Conservation (phyloP, 768 basidiomycete genomes). For the Pisolithus sp. region DNA sequence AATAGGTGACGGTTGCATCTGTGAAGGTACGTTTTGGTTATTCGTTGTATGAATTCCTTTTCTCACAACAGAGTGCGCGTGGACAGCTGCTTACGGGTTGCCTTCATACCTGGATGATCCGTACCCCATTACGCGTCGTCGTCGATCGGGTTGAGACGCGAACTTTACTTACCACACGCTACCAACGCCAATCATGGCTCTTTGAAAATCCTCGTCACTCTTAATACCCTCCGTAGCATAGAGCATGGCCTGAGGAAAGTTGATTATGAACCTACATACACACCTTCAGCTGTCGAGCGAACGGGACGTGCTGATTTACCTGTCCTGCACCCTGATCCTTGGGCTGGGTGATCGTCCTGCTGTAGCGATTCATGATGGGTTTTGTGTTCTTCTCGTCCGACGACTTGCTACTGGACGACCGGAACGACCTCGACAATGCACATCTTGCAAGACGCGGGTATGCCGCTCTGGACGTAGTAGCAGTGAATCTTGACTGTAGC, state of each 20-base stretch:
- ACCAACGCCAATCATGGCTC: constrained; percentile 95
- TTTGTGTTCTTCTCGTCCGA: constrained; percentile 29
- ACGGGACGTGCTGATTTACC: constrained; percentile 33
- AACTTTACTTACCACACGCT: constrained; percentile 79
- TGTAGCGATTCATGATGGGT: constrained; percentile 61
- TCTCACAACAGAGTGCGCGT: no score
- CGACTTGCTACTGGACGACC: constrained; percentile 29
- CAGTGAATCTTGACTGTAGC: constrained; percentile 15
- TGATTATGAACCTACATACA: neutral
- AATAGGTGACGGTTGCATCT: constrained; percentile 96
- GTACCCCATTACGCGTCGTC: neutral
- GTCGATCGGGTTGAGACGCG: neutral
- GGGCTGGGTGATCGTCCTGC: constrained; percentile 76
- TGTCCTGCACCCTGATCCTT: constrained; percentile 96
- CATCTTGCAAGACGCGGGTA: constrained; percentile 10
- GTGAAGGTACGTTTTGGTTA: constrained; percentile 1
- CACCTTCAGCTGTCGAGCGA: neutral
- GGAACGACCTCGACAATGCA: constrained; percentile 29
- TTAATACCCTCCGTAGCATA: constrained; percentile 95
- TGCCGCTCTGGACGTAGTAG: constrained; percentile 10
- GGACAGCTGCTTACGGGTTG: constrained; percentile 69
- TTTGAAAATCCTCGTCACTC: constrained; percentile 78
- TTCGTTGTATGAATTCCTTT: neutral
- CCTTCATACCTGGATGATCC: constrained; percentile 80
- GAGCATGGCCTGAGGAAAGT: constrained; percentile 75